A percentile compares a stretch with the other conserved stretches of the same genome.
phyloP scores from a whole-genome alignment of 106 monocot species.

The Posidonia australis region DNA sequence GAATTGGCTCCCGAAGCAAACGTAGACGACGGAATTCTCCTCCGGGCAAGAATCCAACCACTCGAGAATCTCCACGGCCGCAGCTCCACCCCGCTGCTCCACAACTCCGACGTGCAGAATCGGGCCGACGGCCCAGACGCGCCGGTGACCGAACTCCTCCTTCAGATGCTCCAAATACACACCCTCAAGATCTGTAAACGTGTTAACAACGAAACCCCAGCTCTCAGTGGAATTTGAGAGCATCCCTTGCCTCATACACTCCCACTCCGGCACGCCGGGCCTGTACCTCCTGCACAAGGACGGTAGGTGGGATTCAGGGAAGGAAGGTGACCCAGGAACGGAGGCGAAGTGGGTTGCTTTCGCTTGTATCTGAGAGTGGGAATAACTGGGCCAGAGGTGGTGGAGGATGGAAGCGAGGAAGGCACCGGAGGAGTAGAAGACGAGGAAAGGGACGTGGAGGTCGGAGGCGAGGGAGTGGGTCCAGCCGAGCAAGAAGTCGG shows the following conservation, averaged over 20 bases:
- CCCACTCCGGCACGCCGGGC: slow-evolving; percentile 26
- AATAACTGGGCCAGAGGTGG: slow-evolving; percentile 12
- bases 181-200: slow-evolving; percentile 31
- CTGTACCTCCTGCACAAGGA: slow-evolving; percentile 14
- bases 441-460: slow-evolving; percentile 4
- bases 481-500: slow-evolving; percentile 15
- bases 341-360: too few relatives aligned
- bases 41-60: slow-evolving; percentile 26
- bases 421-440: slow-evolving; percentile 8
- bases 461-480: not conserved
- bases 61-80: not conserved
- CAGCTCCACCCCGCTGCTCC: slow-evolving; percentile 7
- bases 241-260: slow-evolving; percentile 23
- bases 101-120: not conserved
- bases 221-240: slow-evolving; percentile 21
- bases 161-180: slow-evolving; percentile 21
- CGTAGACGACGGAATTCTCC: slow-evolving; percentile 31
- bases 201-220: slow-evolving; percentile 41
- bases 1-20: slow-evolving; percentile 31
- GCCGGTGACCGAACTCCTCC: slow-evolving; percentile 17
- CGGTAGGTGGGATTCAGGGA: slow-evolving; percentile 28
- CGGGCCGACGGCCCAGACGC: slow-evolving; percentile 64
- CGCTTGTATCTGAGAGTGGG: too few relatives aligned
- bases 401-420: not conserved
- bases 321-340: slow-evolving; percentile 24